Percentiles rank a stretch among this genome's conserved stretches.
These are phyloP conservation scores for Torulaspora gathmanii DNA, from an alignment of 805 yeast species.

Conservation along the genomic window DNA sequence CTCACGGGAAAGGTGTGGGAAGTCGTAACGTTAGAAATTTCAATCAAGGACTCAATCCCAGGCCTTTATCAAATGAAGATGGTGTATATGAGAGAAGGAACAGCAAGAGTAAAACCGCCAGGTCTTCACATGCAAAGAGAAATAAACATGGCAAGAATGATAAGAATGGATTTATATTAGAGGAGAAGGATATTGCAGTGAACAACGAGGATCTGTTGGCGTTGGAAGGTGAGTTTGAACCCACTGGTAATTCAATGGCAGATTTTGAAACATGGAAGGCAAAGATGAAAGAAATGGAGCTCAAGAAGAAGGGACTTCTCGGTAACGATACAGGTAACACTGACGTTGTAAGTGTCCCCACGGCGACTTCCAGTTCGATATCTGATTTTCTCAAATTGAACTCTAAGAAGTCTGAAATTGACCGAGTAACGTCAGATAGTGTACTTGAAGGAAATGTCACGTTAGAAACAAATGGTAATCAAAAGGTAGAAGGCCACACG, in stretches of 20 bases:
- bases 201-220: constrained; percentile 35
- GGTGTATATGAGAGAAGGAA: constrained; percentile 18
- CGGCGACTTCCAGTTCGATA: constrained; percentile 27
- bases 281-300: constrained; percentile 37
- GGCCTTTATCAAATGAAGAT: constrained; percentile 13
- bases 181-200: constrained; percentile 28
- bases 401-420: constrained; percentile 6
- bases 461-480: constrained; percentile 10
- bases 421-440: constrained; percentile 1
- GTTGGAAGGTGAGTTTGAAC: constrained; percentile 32
- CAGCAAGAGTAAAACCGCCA: constrained; percentile 18
- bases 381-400: constrained; percentile 32
- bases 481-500: constrained; percentile 10
- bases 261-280: constrained; percentile 42
- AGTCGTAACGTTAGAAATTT: constrained; percentile 14
- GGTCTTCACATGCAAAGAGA: constrained; percentile 14
- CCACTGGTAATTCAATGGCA: constrained; percentile 36
- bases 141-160: constrained; percentile 16
- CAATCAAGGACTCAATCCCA: constrained; percentile 12
- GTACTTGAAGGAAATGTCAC: not conserved
- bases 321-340: constrained; percentile 6
- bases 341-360: constrained; percentile 13
- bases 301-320: constrained; percentile 32
- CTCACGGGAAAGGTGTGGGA: constrained; percentile 15
- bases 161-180: constrained; percentile 13